Evolutionary conservation across 139 green algal species (phyloP).

Genomic region (Tetradesmus lagerheimii): DNA sequence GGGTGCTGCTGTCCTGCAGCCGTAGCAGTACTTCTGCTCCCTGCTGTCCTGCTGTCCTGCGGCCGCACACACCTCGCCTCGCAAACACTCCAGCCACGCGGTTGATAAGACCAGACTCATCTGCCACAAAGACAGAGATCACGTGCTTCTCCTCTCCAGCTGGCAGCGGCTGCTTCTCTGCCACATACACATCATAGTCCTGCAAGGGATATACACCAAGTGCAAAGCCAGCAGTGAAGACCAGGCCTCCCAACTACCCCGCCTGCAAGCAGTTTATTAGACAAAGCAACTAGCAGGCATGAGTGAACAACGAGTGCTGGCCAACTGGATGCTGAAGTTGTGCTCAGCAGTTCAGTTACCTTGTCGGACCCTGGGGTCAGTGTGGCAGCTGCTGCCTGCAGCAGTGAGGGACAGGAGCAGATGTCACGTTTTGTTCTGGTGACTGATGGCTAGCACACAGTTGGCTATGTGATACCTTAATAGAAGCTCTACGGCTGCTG

Average conservation of each 20-base stretch:
- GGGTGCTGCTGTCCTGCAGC: background rate
- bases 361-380: slow-evolving; percentile 3
- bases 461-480: background rate
- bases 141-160: slow-evolving; percentile 92
- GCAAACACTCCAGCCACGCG: slow-evolving; percentile 97
- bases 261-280: background rate
- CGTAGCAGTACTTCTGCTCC: background rate
- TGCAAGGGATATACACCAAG: background rate
- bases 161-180: slow-evolving; percentile 79
- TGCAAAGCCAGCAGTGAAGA: background rate
- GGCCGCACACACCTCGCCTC: slow-evolving; percentile 68
- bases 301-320: background rate
- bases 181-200: slow-evolving; percentile 75
- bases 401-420: background rate
- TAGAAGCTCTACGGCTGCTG: background rate
- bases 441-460: background rate
- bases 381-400: slow-evolving; percentile 31
- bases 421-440: background rate
- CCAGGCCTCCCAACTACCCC: background rate
- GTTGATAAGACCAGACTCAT: slow-evolving; percentile 99
- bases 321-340: background rate
- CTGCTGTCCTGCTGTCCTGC: background rate
- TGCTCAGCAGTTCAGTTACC: background rate
- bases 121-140: slow-evolving; percentile 96
- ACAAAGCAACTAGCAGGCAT: background rate